A percentile compares a stretch with the other conserved stretches of the same genome.
phyloP scores from a whole-genome alignment of 768 basidiomycete species.

The Fomitopsis serialis region DNA sequence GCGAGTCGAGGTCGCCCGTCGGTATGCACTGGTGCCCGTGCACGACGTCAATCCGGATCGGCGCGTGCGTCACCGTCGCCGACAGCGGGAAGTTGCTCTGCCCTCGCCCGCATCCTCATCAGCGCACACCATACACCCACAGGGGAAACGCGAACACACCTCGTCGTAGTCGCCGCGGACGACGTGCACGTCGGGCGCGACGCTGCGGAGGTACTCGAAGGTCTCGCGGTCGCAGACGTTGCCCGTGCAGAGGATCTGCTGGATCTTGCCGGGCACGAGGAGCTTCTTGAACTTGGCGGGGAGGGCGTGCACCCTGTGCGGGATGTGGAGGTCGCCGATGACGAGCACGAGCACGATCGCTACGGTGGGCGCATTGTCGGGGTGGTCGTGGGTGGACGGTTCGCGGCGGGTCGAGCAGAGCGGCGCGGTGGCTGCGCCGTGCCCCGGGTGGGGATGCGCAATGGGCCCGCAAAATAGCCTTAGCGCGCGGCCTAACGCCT shows the following conservation, averaged over 20 bases:
- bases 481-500: no score
- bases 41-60: conserved; percentile 87
- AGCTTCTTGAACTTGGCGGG: conserved; percentile 97
- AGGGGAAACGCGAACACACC: conserved; percentile 33
- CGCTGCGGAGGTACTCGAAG: conserved; percentile 90
- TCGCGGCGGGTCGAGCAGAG: no score
- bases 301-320: conserved; percentile 83
- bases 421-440: no score
- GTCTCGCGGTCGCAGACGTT: conserved; percentile 98
- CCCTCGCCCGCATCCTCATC: not conserved
- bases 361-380: no score
- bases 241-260: conserved; percentile 95
- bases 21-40: conserved; percentile 95
- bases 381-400: no score
- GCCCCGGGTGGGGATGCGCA: no score
- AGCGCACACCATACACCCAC: not conserved
- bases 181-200: conserved; percentile 89
- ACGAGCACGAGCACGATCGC: conserved; percentile 90
- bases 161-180: conserved; percentile 96
- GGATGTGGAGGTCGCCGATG: conserved; percentile 90
- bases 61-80: conserved; percentile 71
- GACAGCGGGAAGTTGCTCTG: conserved; percentile 72
- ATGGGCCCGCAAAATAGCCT: no score
- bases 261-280: conserved; percentile 85
- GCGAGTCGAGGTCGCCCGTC: conserved; percentile 86